Evolutionary conservation across 78 protist genomes (phyloP).

Genomic region (Planoprotostelium fungivorum): DNA sequence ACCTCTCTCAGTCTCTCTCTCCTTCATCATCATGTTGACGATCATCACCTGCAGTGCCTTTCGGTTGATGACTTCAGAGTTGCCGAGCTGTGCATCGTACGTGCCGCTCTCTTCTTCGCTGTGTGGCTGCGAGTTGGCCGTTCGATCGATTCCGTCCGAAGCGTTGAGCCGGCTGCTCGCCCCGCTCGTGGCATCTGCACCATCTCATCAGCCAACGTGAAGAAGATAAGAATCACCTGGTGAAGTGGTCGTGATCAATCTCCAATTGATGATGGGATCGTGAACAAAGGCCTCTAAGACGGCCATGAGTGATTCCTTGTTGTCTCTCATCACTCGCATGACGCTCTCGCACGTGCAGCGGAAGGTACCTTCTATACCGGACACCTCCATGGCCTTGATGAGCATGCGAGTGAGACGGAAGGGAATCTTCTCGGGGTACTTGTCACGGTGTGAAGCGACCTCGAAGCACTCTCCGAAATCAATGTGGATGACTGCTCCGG

Average conservation of each 20-base stretch:
- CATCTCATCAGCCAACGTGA: not conserved
- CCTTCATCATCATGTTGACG: conserved; percentile 22
- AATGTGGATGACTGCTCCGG: conserved; percentile 94
- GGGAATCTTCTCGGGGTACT: conserved; percentile 97
- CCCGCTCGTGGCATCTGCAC: not conserved
- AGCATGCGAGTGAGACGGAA: conserved; percentile 99
- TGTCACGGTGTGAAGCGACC: conserved; percentile 85
- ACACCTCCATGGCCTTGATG: conserved; percentile 97
- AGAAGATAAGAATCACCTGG: not conserved
- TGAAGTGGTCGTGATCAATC: conserved; percentile 75
- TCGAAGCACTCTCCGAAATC: conserved; percentile 99
- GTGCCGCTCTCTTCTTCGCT: not conserved
- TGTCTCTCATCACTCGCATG: conserved; percentile 89
- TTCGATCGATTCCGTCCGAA: too few species aligned
- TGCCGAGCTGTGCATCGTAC: not conserved
- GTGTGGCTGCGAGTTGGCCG: not conserved
- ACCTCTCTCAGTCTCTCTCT: conserved; percentile 28
- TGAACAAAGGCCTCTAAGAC: conserved; percentile 99
- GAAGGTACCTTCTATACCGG: conserved; percentile 96
- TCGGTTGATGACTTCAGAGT: not conserved
- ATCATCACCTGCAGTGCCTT: conserved; percentile 13
- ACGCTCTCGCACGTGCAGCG: conserved; percentile 93
- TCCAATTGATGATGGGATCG: conserved; percentile 99
- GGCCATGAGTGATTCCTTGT: conserved; percentile 96
- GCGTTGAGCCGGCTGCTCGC: not conserved